A percentile compares a stretch with the other conserved stretches of the same genome.
These are phyloP conservation scores for Retiboletus flavoniger DNA, from an alignment of 1,284 basidiomycete genomes.

Conservation along the genomic window DNA sequence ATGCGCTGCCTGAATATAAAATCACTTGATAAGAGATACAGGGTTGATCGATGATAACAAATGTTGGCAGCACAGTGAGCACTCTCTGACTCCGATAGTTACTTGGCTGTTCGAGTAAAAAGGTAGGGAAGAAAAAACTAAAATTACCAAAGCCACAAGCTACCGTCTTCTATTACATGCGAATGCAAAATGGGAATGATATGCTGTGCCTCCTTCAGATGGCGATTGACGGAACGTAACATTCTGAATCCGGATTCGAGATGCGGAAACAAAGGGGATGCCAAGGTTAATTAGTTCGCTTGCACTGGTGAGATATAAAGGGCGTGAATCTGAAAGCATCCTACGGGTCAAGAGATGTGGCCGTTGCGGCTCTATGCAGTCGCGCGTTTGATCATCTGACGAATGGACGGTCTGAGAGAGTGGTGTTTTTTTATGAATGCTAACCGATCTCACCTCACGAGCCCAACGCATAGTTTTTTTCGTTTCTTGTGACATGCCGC, in stretches of 20 bases:
- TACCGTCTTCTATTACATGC: slow-evolving; percentile 46
- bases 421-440: neutral
- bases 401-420: neutral
- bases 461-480: slow-evolving; percentile 84
- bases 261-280: slow-evolving; percentile 19
- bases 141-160: slow-evolving; percentile 31
- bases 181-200: slow-evolving; percentile 42
- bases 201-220: slow-evolving; percentile 61
- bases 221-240: slow-evolving; percentile 39
- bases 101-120: slow-evolving; percentile 8
- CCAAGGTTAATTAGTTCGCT: slow-evolving; percentile 42
- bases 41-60: slow-evolving; percentile 5
- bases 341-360: slow-evolving; percentile 4
- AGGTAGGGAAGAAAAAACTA: slow-evolving; percentile 14
- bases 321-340: slow-evolving; percentile 28
- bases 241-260: slow-evolving; percentile 24
- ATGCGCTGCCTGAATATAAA: slow-evolving; percentile 4
- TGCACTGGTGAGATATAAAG: slow-evolving; percentile 38
- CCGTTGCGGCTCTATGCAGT: slow-evolving; percentile 50
- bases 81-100: slow-evolving; percentile 17
- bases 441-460: slow-evolving; percentile 58
- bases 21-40: slow-evolving; percentile 27
- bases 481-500: slow-evolving; percentile 64
- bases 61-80: slow-evolving; percentile 5
- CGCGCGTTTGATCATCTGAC: slow-evolving; percentile 67